phyloP scores from a whole-genome alignment of 1,284 basidiomycete species.

The Sphagnurus paluster region DNA sequence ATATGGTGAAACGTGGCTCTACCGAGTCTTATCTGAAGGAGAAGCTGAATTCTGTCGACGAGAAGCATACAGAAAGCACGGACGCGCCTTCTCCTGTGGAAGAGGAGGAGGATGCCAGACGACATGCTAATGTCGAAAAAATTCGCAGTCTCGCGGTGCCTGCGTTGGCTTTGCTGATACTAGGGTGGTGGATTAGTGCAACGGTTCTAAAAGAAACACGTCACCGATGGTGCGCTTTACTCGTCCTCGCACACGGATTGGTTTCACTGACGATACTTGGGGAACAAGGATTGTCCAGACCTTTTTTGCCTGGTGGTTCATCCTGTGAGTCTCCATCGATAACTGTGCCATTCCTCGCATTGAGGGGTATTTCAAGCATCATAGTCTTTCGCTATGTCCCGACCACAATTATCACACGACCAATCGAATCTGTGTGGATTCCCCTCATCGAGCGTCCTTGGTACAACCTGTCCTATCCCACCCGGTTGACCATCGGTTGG shows the following conservation, averaged over 20 bases:
- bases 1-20: conserved; percentile 17
- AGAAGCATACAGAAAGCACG: conserved; percentile 19
- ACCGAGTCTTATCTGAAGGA: conserved; percentile 28
- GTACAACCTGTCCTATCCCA: conserved; percentile 59
- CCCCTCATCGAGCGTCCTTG: conserved; percentile 67
- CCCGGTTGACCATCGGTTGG: conserved; percentile 70
- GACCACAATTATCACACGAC: conserved; percentile 61
- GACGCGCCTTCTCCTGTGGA: conserved; percentile 18
- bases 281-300: conserved; percentile 71
- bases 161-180: conserved; percentile 56
- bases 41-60: conserved; percentile 19
- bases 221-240: conserved; percentile 59
- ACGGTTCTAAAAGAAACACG: conserved; percentile 68
- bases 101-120: conserved; percentile 15
- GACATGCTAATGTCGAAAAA: conserved; percentile 25
- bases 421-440: conserved; percentile 66
- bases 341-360: background rate
- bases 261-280: conserved; percentile 10
- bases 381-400: conserved; percentile 83
- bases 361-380: conserved; percentile 42
- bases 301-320: conserved; percentile 78
- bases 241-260: conserved; percentile 2
- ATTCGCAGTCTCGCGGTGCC: conserved; percentile 48
- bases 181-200: conserved; percentile 82
- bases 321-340: conserved; percentile 40